Evolutionary conservation across 352 stramenopile species (phyloP).

Genomic region (Phytophthora vignae): DNA sequence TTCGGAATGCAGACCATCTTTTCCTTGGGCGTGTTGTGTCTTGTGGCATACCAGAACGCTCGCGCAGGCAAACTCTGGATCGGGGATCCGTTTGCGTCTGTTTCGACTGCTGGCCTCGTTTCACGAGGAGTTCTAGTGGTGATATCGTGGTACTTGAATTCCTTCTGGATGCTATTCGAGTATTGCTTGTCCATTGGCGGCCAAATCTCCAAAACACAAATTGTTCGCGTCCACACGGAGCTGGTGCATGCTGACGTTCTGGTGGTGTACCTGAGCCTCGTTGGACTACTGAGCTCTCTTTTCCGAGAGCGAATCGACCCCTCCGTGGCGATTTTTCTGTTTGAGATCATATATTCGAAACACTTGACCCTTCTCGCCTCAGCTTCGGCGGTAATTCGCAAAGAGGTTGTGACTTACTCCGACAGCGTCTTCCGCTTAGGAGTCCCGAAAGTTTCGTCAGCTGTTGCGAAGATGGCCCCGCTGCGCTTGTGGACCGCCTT

Average conservation of each 20-base stretch:
- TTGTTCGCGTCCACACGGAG: conserved; percentile 33
- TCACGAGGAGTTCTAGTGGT: conserved; percentile 35
- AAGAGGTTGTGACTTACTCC: conserved; percentile 26
- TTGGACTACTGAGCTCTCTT: conserved; percentile 28
- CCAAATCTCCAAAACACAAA: conserved; percentile 24
- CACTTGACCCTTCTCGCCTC: conserved; percentile 3
- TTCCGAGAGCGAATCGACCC: conserved; percentile 40
- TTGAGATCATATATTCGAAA: conserved; percentile 35
- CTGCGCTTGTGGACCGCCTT: conserved; percentile 35
- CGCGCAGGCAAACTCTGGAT: conserved; percentile 48
- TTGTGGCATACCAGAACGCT: conserved; percentile 40
- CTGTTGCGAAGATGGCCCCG: conserved; percentile 21
- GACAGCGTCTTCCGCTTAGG: conserved; percentile 29
- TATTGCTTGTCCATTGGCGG: conserved; percentile 34
- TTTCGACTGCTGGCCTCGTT: conserved; percentile 35
- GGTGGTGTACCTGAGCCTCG: conserved; percentile 34
- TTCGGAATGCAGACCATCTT: conserved; percentile 41
- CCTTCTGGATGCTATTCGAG: conserved; percentile 48
- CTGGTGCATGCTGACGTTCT: conserved; percentile 47
- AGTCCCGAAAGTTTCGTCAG: conserved; percentile 16
- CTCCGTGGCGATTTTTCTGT: conserved; percentile 29
- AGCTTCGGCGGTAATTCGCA: conserved; percentile 8
- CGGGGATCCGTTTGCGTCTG: conserved; percentile 50
- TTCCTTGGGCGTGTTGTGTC: conserved; percentile 35
- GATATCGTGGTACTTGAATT: conserved; percentile 41